phyloP scores from a whole-genome alignment of 495 filamentous ascomycete genomes.

The Aspergillus leporis region DNA sequence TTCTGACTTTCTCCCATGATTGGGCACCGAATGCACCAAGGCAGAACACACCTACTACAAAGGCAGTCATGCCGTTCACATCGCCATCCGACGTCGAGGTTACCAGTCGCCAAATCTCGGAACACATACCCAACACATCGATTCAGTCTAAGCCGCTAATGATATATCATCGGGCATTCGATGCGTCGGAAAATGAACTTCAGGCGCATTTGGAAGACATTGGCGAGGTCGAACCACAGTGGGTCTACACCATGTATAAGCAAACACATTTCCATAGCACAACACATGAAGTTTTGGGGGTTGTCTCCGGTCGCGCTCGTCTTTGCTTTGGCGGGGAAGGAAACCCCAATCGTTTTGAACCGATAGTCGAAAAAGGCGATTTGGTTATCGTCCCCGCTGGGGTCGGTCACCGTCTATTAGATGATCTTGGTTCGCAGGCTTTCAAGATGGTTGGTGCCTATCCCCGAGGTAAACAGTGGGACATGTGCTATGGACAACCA shows the following conservation, averaged over 20 bases:
- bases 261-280: slow-evolving; percentile 67
- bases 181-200: slow-evolving; percentile 47
- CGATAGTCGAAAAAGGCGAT: slow-evolving; percentile 58
- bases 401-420: slow-evolving; percentile 61
- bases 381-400: slow-evolving; percentile 67
- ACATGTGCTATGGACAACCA: slow-evolving; percentile 67
- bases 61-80: slow-evolving; percentile 35
- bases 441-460: slow-evolving; percentile 72
- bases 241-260: slow-evolving; percentile 67
- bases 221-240: slow-evolving; percentile 60
- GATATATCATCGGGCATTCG: slow-evolving; percentile 59
- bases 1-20: neutral
- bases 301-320: slow-evolving; percentile 56
- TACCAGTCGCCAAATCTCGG: slow-evolving; percentile 58
- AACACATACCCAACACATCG: slow-evolving; percentile 64
- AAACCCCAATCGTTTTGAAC: slow-evolving; percentile 58
- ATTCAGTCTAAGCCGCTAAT: slow-evolving; percentile 63
- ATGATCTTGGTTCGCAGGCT: slow-evolving; percentile 46
- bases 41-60: neutral
- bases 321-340: slow-evolving; percentile 68
- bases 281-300: slow-evolving; percentile 64
- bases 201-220: slow-evolving; percentile 51
- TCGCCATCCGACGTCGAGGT: slow-evolving; percentile 51
- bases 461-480: slow-evolving; percentile 57
- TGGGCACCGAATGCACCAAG: neutral